A percentile compares a stretch with the other conserved stretches of the same genome.
Conservation (phyloP, 306 rosid genomes). For the Pterocarpus macrocarpus region DNA sequence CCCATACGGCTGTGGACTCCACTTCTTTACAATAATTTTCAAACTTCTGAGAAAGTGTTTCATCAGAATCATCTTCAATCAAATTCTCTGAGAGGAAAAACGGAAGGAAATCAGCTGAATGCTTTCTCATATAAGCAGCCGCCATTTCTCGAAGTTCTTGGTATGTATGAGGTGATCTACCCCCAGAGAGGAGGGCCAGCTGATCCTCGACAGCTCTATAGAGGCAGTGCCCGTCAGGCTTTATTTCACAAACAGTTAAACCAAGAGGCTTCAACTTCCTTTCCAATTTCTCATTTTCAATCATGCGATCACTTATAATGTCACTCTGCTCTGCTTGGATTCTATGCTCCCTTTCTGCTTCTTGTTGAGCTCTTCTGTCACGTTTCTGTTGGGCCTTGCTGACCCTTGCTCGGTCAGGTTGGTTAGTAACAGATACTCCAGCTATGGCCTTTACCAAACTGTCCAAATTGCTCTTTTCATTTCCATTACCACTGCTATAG, state of each 20-base stretch:
- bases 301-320: slow-evolving; percentile 70
- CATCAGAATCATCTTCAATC: slow-evolving; percentile 60
- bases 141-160: slow-evolving; percentile 86
- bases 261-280: slow-evolving; percentile 85
- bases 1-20: slow-evolving; percentile 95
- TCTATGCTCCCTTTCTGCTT: slow-evolving; percentile 91
- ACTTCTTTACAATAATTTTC: slow-evolving; percentile 89
- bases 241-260: slow-evolving; percentile 74
- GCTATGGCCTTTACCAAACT: slow-evolving; percentile 88
- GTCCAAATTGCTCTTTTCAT: slow-evolving; percentile 71
- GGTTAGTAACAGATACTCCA: slow-evolving; percentile 75
- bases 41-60: slow-evolving; percentile 64
- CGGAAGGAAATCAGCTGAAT: slow-evolving; percentile 76
- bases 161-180: slow-evolving; percentile 69
- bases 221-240: slow-evolving; percentile 97
- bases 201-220: slow-evolving; percentile 92
- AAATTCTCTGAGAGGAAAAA: slow-evolving; percentile 77
- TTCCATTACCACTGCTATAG: slow-evolving; percentile 61
- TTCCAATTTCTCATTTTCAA: slow-evolving; percentile 82
- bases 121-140: slow-evolving; percentile 81
- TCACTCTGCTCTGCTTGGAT: slow-evolving; percentile 85
- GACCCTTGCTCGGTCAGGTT: slow-evolving; percentile 67
- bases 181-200: slow-evolving; percentile 63
- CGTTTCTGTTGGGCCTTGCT: slow-evolving; percentile 81
- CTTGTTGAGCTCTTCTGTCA: slow-evolving; percentile 79